phyloP scores from a whole-genome alignment of 1,139 yeast genomes.

The Yamadazyma membranifaciens region DNA sequence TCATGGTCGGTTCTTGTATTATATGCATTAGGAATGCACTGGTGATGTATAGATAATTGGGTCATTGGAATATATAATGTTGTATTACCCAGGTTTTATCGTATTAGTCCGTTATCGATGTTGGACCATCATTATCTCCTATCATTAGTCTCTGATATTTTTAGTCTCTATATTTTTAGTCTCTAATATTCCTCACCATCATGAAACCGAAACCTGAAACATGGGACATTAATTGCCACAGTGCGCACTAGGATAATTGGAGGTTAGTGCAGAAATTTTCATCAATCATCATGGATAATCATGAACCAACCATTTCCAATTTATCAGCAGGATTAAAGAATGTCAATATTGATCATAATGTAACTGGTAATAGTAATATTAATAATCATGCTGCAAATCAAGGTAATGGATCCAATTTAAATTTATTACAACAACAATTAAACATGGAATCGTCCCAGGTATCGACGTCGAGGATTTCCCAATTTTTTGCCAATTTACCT shows the following conservation, averaged over 20 bases:
- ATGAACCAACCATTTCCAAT: slow-evolving; percentile 35
- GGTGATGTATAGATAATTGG: slow-evolving; percentile 10
- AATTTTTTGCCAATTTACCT: slow-evolving; percentile 77
- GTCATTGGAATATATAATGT: slow-evolving; percentile 5
- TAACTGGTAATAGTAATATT: not conserved
- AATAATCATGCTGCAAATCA: no score
- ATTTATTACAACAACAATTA: slow-evolving; percentile 39
- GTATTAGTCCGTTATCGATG: no score
- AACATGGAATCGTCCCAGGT: slow-evolving; percentile 21
- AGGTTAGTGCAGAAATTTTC: slow-evolving; percentile 1
- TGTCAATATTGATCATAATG: slow-evolving; percentile 35
- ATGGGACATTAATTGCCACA: no score
- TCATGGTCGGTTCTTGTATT: slow-evolving; percentile 8
- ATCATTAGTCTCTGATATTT: no score
- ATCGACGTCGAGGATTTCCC: slow-evolving; percentile 59
- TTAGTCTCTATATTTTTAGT: not conserved
- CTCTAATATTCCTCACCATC: no score
- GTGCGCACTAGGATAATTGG: not conserved
- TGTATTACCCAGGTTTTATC: not conserved
- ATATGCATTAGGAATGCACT: slow-evolving; percentile 8
- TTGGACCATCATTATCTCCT: no score
- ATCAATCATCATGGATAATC: slow-evolving; percentile 5
- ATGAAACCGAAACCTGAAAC: no score
- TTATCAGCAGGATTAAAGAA: slow-evolving; percentile 51
- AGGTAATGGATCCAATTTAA: slow-evolving; percentile 18